Percentiles rank a stretch among this genome's conserved stretches.
These are phyloP conservation scores for Botrytis squamosa DNA, from an alignment of 2,329 filamentous ascomycete genomes.

Conservation along the genomic window DNA sequence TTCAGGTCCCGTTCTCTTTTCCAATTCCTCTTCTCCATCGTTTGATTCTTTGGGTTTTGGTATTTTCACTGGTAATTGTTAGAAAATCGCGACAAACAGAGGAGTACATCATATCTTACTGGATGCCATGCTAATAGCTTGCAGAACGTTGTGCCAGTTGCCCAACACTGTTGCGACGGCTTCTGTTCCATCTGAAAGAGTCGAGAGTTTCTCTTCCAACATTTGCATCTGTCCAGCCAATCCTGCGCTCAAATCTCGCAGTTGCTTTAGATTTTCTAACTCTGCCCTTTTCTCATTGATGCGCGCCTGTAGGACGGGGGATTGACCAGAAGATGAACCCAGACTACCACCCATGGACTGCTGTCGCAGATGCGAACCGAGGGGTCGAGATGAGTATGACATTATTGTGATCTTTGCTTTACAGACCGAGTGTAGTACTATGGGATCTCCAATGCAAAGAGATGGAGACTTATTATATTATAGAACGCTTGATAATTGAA, in stretches of 20 bases:
- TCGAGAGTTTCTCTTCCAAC: conserved; percentile 73
- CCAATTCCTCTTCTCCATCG: conserved; percentile 45
- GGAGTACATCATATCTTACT: conserved; percentile 51
- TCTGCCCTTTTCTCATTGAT: conserved; percentile 86
- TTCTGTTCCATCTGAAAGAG: conserved; percentile 78
- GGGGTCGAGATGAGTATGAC: conserved; percentile 56
- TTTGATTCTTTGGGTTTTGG: conserved; percentile 54
- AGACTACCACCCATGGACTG: conserved; percentile 52
- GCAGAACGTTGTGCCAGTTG: conserved; percentile 64
- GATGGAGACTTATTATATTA: neutral
- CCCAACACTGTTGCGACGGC: conserved; percentile 46
- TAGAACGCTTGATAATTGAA: neutral
- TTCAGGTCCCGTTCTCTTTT: conserved; percentile 40
- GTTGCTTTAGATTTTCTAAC: conserved; percentile 72
- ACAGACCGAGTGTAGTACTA: neutral
- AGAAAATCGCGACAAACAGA: neutral
- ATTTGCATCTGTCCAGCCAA: conserved; percentile 81
- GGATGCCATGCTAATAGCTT: conserved; percentile 83
- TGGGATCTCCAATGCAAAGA: neutral
- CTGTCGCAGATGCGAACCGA: conserved; percentile 68
- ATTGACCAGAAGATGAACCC: conserved; percentile 55
- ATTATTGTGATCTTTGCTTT: conserved; percentile 40
- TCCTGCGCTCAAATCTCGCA: conserved; percentile 75
- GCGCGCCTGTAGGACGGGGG: conserved; percentile 67
- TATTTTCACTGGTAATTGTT: conserved; percentile 58